phyloP scores from a whole-genome alignment of 1,139 yeast genomes.

The Hanseniaspora sp. region DNA sequence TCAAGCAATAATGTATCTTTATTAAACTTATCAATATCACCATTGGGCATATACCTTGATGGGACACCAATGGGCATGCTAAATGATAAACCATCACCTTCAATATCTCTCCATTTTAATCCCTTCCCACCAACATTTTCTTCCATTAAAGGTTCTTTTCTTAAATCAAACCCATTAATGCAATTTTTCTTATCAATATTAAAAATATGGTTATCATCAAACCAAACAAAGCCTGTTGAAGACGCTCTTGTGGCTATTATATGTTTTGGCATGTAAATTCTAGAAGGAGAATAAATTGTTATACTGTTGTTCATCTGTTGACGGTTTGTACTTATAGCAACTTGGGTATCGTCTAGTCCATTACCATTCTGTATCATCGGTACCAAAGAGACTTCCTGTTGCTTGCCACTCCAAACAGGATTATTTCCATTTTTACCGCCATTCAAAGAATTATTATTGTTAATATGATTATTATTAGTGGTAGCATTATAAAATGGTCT shows the following conservation, averaged over 20 bases:
- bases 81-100: slow-evolving; percentile 29
- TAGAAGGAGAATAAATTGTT: slow-evolving; percentile 58
- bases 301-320: slow-evolving; percentile 66
- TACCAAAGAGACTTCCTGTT: neutral
- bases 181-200: slow-evolving; percentile 27
- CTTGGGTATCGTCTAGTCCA: slow-evolving; percentile 26
- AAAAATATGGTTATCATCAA: slow-evolving; percentile 26
- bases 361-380: no score
- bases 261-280: slow-evolving; percentile 68
- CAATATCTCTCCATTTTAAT: slow-evolving; percentile 30
- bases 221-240: slow-evolving; percentile 30
- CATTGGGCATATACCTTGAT: slow-evolving; percentile 23
- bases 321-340: slow-evolving; percentile 54
- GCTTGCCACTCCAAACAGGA: neutral
- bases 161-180: slow-evolving; percentile 28
- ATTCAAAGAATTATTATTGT: no score
- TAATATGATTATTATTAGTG: slow-evolving; percentile 17
- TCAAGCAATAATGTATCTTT: neutral
- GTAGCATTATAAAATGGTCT: slow-evolving; percentile 39
- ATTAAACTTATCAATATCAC: slow-evolving; percentile 14
- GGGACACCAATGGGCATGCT: slow-evolving; percentile 20
- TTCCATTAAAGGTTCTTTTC: slow-evolving; percentile 26
- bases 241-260: slow-evolving; percentile 30
- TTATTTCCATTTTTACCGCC: neutral
- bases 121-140: slow-evolving; percentile 25